Evolutionary conservation across 345 rosid genomes (phyloP).

Genomic region (Cochlearia excelsa): DNA sequence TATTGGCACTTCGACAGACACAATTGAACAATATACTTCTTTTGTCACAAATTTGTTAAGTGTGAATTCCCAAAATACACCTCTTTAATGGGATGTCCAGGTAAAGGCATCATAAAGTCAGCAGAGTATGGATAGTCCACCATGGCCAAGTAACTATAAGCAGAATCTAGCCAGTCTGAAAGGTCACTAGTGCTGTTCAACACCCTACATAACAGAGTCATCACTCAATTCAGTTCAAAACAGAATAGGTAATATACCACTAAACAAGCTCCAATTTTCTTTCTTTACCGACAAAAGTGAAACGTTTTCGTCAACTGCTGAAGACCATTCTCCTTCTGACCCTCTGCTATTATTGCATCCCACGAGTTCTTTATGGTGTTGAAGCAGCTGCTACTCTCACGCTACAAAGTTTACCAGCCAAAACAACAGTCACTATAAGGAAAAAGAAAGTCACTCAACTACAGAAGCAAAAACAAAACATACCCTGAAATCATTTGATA

Average conservation of each 20-base stretch:
- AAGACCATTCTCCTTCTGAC: constrained; percentile 72
- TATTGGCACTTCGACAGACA: background rate
- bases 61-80: constrained; percentile 31
- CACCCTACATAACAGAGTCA: constrained; percentile 45
- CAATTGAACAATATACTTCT: background rate
- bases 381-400: constrained; percentile 85
- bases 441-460: background rate
- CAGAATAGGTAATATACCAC: background rate
- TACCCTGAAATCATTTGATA: constrained; percentile 77
- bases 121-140: constrained; percentile 88
- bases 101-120: constrained; percentile 85
- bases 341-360: constrained; percentile 55
- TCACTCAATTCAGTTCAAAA: constrained; percentile 21
- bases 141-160: constrained; percentile 91
- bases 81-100: constrained; percentile 95
- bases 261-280: background rate
- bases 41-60: background rate
- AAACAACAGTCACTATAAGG: background rate
- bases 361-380: constrained; percentile 73
- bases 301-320: constrained; percentile 58
- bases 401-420: constrained; percentile 38
- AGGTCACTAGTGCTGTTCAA: constrained; percentile 60
- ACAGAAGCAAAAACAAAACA: constrained; percentile 2
- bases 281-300: constrained; percentile 63
- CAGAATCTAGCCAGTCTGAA: constrained; percentile 73